Base-by-base conservation (phyloP, 306 rosid species). In the Vachellia pachyceras region DNA sequence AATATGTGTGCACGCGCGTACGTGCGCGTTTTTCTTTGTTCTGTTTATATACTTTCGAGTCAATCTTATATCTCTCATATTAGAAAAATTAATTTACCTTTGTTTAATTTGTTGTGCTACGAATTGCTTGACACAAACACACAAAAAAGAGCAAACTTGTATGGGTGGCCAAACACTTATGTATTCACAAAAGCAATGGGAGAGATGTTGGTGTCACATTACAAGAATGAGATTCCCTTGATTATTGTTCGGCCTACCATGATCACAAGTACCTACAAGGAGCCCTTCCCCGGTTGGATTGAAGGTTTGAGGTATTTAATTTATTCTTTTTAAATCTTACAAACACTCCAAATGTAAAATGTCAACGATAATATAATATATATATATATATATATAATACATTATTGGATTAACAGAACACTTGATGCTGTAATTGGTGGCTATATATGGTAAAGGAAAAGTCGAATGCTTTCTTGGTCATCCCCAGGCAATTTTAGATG, bases 281-380 rank as follows among this genome's bases (percentile, higher is more conserved):
- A 90, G n/a, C 89, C 93, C 18, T 83, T 87, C 52, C 67, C 85
- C 0, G 88, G 91, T 80, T 87, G 88, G 93, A 61, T 87, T 58
- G 88, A 89, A 84, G 85, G 81, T 20, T 47, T 80, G 5, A 84
- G 87, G 89, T 65, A 65, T 29, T 15, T 49, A 3, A 3, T 49
- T 5, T 5, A 0, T 17, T 49, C 0, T 1, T 49, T 13, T 49
- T 7, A 4, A 49, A n/a, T 15, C 55, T 15, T 6, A 49, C 5
- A 49, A 49, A 15, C n/a, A n/a, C n/a, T n/a, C n/a, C n/a, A n/a
- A n/a, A n/a, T n/a, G n/a, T 49, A 3, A 13, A 15, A 15, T 17
- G 2, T 17, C 55, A 5, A 49, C 13, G 3, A 3, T 10, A 3
- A 5, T 49, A 49, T 20, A 5, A 50, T 14, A 50, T 5, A 15